phyloP scores from a whole-genome alignment of 148 eudicot species.

The Chenopodium suecicum region DNA sequence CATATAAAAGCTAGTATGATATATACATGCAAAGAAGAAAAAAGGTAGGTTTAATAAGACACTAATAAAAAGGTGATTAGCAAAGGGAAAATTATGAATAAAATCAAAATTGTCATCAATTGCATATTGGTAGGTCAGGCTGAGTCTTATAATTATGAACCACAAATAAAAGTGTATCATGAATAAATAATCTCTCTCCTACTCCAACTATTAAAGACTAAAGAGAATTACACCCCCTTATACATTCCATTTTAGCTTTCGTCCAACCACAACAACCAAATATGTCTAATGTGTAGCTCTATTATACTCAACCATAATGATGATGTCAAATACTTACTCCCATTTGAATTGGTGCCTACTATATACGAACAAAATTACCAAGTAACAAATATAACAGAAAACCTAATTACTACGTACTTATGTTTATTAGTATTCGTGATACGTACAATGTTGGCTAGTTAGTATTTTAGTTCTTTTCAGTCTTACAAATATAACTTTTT shows the following conservation, averaged over 20 bases:
- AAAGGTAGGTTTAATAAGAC: slow-evolving; percentile 22
- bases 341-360: too few relatives aligned
- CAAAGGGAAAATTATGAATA: neutral
- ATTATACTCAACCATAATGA: too few relatives aligned
- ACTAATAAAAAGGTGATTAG: slow-evolving; percentile 21
- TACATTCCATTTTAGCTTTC: slow-evolving; percentile 7
- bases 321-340: too few relatives aligned
- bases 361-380: too few relatives aligned
- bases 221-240: neutral
- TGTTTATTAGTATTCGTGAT: too few relatives aligned
- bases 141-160: neutral
- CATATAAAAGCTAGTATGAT: neutral
- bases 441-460: too few relatives aligned
- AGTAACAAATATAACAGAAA: too few relatives aligned
- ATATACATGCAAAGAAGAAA: neutral
- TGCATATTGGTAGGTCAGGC: slow-evolving; percentile 6
- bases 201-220: neutral
- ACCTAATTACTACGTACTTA: too few relatives aligned
- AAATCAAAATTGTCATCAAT: slow-evolving; percentile 18
- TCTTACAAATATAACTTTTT: too few relatives aligned
- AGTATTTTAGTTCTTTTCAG: too few relatives aligned
- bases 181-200: neutral
- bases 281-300: neutral
- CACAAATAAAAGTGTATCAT: neutral
- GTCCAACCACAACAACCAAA: slow-evolving; percentile 14